A percentile compares a stretch with the other conserved stretches of the same genome.
phyloP scores from a whole-genome alignment of 1,284 basidiomycete genomes.

The Waitea zeae region DNA sequence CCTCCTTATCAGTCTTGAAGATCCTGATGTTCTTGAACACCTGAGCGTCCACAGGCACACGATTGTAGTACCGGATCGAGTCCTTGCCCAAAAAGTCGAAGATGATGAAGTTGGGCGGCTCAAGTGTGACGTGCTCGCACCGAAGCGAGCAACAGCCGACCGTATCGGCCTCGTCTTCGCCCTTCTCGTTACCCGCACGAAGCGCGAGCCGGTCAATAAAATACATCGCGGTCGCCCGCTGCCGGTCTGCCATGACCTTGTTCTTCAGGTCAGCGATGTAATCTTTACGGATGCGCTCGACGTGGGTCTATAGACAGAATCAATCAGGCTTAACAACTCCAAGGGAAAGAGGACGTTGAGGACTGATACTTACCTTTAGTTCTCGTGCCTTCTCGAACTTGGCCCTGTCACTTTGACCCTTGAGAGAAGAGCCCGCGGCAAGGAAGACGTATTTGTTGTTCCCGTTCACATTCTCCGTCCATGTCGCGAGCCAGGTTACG shows the following conservation, averaged over 20 bases:
- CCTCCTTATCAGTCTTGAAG: slow-evolving; percentile 75
- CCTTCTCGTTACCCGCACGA: slow-evolving; percentile 96
- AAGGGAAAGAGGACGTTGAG: neutral
- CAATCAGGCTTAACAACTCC: too few relatives aligned
- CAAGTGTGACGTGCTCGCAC: slow-evolving; percentile 86
- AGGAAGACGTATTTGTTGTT: slow-evolving; percentile 95
- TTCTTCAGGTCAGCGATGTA: slow-evolving; percentile 74
- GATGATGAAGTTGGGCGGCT: slow-evolving; percentile 69
- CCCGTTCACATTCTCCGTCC: slow-evolving; percentile 91
- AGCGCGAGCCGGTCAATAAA: slow-evolving; percentile 92
- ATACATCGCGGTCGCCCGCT: slow-evolving; percentile 93
- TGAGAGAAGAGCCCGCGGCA: slow-evolving; percentile 84
- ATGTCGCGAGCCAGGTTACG: slow-evolving; percentile 94
- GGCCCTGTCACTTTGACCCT: slow-evolving; percentile 89
- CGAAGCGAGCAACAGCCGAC: slow-evolving; percentile 94
- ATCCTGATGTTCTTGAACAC: slow-evolving; percentile 25
- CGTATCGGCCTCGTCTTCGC: slow-evolving; percentile 94
- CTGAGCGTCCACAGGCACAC: slow-evolving; percentile 72
- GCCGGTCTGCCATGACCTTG: slow-evolving; percentile 85
- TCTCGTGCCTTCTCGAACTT: slow-evolving; percentile 96
- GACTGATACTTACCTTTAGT: slow-evolving; percentile 49
- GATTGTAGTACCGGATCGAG: slow-evolving; percentile 90
- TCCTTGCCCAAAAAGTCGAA: slow-evolving; percentile 98
- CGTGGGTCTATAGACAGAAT: slow-evolving; percentile 47
- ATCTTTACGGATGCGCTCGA: slow-evolving; percentile 77